Conservation (phyloP, 257 asterid genomes). For the Solanum ossicruentum region DNA sequence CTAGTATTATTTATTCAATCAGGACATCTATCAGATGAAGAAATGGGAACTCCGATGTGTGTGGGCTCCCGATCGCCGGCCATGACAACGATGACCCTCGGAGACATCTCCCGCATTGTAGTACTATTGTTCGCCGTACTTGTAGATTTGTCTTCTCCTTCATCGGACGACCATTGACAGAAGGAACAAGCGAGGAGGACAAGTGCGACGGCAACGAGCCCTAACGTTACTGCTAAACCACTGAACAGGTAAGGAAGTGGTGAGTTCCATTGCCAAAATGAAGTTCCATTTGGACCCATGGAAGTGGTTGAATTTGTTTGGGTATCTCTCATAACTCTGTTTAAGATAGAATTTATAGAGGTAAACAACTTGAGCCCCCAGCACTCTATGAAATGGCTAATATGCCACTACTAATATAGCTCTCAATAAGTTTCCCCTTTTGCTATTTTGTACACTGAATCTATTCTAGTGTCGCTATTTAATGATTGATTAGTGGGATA, state of each 20-base stretch:
- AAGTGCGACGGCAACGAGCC: background rate
- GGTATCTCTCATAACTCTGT: background rate
- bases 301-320: background rate
- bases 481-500: background rate
- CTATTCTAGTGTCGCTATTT: background rate
- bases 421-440: background rate
- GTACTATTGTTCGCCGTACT: background rate
- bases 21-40: background rate
- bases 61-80: background rate
- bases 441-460: background rate
- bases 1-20: background rate
- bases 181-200: background rate
- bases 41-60: background rate
- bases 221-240: background rate
- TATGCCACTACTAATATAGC: background rate
- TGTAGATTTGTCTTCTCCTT: background rate
- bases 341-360: background rate
- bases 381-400: background rate
- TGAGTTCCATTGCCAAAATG: background rate
- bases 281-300: background rate
- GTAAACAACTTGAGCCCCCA: background rate
- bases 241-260: background rate
- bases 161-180: background rate
- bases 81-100: background rate
- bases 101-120: background rate